These are phyloP conservation scores for Theileria orientalis DNA, from an alignment of 169 alveolate genomes.

Conservation along the genomic window DNA sequence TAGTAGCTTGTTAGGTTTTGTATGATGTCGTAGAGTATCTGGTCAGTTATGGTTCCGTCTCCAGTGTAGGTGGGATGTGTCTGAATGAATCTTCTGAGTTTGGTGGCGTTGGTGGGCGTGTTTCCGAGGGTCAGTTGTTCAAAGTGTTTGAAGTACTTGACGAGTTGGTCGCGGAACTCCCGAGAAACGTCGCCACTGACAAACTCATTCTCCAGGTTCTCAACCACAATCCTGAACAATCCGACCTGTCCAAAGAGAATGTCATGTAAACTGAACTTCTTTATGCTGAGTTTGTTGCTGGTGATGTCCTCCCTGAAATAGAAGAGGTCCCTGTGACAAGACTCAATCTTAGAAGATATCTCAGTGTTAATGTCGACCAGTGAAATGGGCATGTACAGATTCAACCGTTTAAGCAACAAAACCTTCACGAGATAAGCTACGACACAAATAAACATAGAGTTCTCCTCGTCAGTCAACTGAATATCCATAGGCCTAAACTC, in stretches of 20 bases:
- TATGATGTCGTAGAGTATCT: slow-evolving; percentile 80
- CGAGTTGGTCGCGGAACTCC: slow-evolving; percentile 40
- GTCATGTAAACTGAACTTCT: slow-evolving; percentile 68
- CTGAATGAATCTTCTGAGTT: slow-evolving; percentile 79
- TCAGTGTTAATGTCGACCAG: slow-evolving; percentile 87
- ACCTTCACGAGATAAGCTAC: slow-evolving; percentile 73
- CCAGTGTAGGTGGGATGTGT: slow-evolving; percentile 83
- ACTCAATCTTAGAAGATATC: slow-evolving; percentile 81
- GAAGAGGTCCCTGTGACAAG: slow-evolving; percentile 80
- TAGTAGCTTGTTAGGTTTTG: background rate
- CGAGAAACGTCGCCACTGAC: slow-evolving; percentile 22
- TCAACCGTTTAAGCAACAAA: slow-evolving; percentile 74
- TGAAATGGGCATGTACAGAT: slow-evolving; percentile 90
- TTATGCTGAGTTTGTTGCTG: slow-evolving; percentile 49
- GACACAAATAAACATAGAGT: slow-evolving; percentile 81
- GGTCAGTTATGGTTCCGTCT: slow-evolving; percentile 80
- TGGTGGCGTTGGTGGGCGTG: slow-evolving; percentile 85
- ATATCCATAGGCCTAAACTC: slow-evolving; percentile 94
- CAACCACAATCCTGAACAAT: slow-evolving; percentile 53
- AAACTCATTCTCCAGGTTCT: slow-evolving; percentile 48
- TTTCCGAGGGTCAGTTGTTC: slow-evolving; percentile 82
- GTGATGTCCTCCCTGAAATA: slow-evolving; percentile 74
- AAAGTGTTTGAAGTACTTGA: slow-evolving; percentile 69
- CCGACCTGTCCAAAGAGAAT: slow-evolving; percentile 77
- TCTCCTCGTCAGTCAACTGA: slow-evolving; percentile 92